Percentiles rank a stretch among this genome's conserved stretches.
Evolutionary conservation across 345 rosid species (phyloP).

Genomic region (Eucalyptus sp.): DNA sequence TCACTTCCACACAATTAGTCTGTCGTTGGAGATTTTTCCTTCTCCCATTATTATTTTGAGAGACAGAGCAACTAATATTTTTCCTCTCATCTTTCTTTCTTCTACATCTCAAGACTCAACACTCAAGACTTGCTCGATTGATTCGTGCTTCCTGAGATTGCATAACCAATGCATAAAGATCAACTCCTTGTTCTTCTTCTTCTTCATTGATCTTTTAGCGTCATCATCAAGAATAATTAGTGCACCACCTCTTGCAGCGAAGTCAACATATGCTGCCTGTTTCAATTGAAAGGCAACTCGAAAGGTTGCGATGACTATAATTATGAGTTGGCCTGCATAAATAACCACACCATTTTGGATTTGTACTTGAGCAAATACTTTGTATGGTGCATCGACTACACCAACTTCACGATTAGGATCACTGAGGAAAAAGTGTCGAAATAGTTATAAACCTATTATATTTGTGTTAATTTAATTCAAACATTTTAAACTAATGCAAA

Average conservation of each 20-base stretch:
- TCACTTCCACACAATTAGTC: not conserved
- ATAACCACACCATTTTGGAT: too few relatives aligned
- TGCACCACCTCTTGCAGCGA: not conserved
- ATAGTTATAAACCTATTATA: too few relatives aligned
- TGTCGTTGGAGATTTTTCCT: not conserved
- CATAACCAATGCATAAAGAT: not conserved
- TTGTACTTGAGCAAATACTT: not conserved
- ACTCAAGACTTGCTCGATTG: not conserved
- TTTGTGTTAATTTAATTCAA: too few relatives aligned
- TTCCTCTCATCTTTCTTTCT: not conserved
- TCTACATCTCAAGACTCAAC: not conserved
- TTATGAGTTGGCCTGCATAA: not conserved
- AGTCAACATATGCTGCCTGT: not conserved
- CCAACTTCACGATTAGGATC: not conserved
- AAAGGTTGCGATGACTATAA: not conserved
- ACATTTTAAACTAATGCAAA: too few relatives aligned
- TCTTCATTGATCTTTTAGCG: not conserved
- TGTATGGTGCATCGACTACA: not conserved
- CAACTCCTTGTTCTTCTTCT: not conserved
- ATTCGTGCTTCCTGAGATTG: not conserved
- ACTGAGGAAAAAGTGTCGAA: too few relatives aligned
- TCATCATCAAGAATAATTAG: rapidly evolving
- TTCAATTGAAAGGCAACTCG: not conserved
- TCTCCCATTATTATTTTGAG: not conserved
- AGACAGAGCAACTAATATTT: not conserved